Base-by-base conservation (phyloP, 2,329 filamentous ascomycete genomes). In the Thelonectria olida region DNA sequence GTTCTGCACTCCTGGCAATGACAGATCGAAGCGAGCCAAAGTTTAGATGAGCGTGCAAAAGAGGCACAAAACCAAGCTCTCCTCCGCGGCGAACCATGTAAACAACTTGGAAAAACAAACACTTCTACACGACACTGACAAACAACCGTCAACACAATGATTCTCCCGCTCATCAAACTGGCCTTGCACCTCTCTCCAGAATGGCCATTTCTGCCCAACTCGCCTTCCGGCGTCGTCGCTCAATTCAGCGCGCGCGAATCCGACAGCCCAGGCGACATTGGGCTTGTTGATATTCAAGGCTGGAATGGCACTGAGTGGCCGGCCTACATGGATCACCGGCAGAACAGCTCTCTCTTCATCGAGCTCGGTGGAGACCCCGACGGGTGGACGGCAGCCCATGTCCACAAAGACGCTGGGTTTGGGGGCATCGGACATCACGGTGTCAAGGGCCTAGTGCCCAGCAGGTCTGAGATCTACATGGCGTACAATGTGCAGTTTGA, bases 401-500 rank as follows among this genome's bases (percentile, higher is more conserved):
- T 49, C 31, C 53, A 55, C 34, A 55, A 55, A 31, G 17, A 15
- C 15, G 42, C 34, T 1, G 19, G 12, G n/a, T 55, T 48, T n/a
- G 7, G 7, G 1, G 31, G 42, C 19, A 20, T 34, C 13, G 44
- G 47, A 23, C 47, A 39, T 23, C 53, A 55, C 17, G 38, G 31
- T 1, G 31, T 55, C 2, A 41, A 49, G 13, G 12, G 34, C n/a
- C 15, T 28, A 2, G 28, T 34, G 12, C 17, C 7, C 3, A 34
- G n/a, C 13, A 13, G 47, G 17, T 2, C 9, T 4, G 38, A 10
- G 1, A 48, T 50, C 19, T 57, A 51, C 8, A 51, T 57, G 7
- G 54, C 45, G 4, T 57, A 57, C 17, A 45, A 44, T 10, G 54
- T 45, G 1, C 45, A 45, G 2, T 50, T 50, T 15, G 54, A 57